Base-by-base conservation (phyloP, 2,329 filamentous ascomycete genomes). In the Onygenales sp. region DNA sequence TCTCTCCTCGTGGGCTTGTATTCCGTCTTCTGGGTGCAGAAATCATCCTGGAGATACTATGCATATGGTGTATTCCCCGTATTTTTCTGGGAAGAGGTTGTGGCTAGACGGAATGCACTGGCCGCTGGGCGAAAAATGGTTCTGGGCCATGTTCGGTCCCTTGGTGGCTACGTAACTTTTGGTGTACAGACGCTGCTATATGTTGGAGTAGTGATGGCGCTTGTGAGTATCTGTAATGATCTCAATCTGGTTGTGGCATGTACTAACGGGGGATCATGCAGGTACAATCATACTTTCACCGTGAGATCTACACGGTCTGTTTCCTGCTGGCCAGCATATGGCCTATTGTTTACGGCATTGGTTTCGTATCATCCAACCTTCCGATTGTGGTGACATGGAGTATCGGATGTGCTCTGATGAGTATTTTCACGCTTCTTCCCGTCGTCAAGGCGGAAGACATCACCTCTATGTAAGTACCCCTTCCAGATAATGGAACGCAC, bases 11-110 rank as follows among this genome's bases (percentile, higher is more conserved):
- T 87, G 27, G 77, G 76, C 1, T 70, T 97, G 10, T 96, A 87
- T 63, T 85, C 89, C 6, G 83, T 89, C 0, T 86, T 98, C 53
- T 75, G 87, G 55, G 75, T 89, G 54, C 92, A 94, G 45, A 80
- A 83, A 44, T 95, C 91, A 1, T 86, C 92, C 0, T 67, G 77
- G 54, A 86, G 87, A 2, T 98, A 98, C 69, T 98, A 97, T 64
- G 81, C 83, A 2, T 98, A 98, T 67, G 87, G 86, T 0, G 81
- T 94, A 61, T 98, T 98, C 69, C 93, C 93, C 0, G 84, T 95
- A 2, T 80, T 89, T 54, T 97, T 98, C 73, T 98, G 93, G 93
- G 92, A 96, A 69, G 91, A 96, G 64, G 88, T 96, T 0, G 92
- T 86, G 69, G 87, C 88, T 2, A 82, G 87, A 32, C 80, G 90